Conservation (phyloP, 2,329 filamentous ascomycete genomes). For the Microcera coccophila region DNA sequence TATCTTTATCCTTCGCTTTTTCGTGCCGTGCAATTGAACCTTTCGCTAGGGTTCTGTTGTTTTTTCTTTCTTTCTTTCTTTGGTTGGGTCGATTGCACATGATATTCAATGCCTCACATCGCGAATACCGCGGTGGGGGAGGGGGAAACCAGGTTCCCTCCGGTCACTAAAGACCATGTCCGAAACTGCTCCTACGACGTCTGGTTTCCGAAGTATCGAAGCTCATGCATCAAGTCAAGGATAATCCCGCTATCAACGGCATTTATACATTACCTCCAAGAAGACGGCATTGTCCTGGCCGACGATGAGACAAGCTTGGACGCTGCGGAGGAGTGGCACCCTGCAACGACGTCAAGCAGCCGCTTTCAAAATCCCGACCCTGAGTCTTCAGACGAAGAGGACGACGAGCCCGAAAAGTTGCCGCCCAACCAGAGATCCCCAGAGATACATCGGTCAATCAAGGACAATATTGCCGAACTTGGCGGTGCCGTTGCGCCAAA, state of each 20-base stretch:
- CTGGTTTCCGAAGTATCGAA: conserved; percentile 84
- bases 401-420: conserved; percentile 37
- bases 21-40: neutral
- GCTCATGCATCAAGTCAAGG: conserved; percentile 78
- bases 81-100: neutral
- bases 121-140: conserved; percentile 12
- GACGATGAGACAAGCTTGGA: conserved; percentile 55
- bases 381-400: conserved; percentile 45
- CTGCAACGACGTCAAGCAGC: conserved; percentile 25
- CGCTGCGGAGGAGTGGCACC: conserved; percentile 52
- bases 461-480: conserved; percentile 71
- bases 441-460: conserved; percentile 73
- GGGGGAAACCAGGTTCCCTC: conserved; percentile 64
- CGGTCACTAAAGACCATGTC: conserved; percentile 80
- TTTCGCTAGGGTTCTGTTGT: neutral
- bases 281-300: conserved; percentile 87
- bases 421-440: conserved; percentile 58
- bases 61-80: neutral
- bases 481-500: conserved; percentile 88
- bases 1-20: neutral
- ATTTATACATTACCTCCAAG: conserved; percentile 82
- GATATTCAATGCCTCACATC: conserved; percentile 33
- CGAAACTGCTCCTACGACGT: conserved; percentile 89
- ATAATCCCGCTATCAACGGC: conserved; percentile 71
- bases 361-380: conserved; percentile 40